Conservation (phyloP, 768 basidiomycete genomes). For the Paxillus ammoniavirescens region DNA sequence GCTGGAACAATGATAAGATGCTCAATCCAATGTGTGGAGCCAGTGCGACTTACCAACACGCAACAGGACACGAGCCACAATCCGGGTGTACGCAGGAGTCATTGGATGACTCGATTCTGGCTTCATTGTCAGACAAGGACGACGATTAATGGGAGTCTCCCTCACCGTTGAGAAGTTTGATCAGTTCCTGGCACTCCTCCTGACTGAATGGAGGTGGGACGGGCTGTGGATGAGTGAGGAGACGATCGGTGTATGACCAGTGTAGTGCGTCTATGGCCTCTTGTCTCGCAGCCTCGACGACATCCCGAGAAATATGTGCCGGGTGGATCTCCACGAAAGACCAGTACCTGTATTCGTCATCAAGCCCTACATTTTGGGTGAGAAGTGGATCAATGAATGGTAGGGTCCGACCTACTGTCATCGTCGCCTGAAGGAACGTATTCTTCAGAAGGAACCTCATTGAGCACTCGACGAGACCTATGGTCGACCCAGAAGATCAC, state of each 20-base stretch:
- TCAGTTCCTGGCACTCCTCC: conserved; percentile 76
- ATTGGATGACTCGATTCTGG: conserved; percentile 22
- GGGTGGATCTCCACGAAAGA: conserved; percentile 77
- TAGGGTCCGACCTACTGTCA: conserved; percentile 36
- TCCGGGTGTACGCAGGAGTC: conserved; percentile 52
- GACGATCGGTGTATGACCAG: conserved; percentile 80
- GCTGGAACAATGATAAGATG: conserved; percentile 29
- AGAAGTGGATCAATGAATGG: neutral
- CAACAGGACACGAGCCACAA: conserved; percentile 66
- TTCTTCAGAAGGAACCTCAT: conserved; percentile 40
- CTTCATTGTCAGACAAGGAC: conserved; percentile 1
- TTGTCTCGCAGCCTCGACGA: conserved; percentile 53
- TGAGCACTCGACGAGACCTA: conserved; percentile 48
- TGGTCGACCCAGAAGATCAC: conserved; percentile 68
- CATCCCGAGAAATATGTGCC: conserved; percentile 52
- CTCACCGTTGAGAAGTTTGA: conserved; percentile 48
- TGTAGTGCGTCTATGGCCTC: conserved; percentile 77
- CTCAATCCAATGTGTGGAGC: neutral
- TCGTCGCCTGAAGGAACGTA: conserved; percentile 29
- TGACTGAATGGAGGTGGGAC: conserved; percentile 68
- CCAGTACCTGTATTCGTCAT: conserved; percentile 82
- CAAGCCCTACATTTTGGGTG: conserved; percentile 47
- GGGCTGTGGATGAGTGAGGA: conserved; percentile 58
- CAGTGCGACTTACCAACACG: conserved; percentile 54
- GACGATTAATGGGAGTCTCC: neutral